Conservation (phyloP, 306 rosid genomes). For the Parietaria judaica region DNA sequence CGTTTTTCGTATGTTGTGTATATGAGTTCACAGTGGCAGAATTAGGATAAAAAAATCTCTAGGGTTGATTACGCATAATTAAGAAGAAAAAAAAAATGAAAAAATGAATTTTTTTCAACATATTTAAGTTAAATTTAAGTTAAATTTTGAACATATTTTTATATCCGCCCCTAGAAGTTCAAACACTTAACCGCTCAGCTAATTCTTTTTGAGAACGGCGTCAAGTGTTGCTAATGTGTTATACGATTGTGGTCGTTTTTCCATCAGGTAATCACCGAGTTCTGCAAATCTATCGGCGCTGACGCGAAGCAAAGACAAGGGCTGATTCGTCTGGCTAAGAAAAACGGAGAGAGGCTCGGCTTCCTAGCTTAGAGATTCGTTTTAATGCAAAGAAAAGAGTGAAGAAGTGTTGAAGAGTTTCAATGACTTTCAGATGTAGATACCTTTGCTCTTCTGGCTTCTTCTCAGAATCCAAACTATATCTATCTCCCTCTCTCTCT, state of each 20-base stretch:
- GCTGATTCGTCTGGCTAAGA: constrained; percentile 88
- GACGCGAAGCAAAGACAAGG: constrained; percentile 99
- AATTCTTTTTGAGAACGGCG: too few species aligned
- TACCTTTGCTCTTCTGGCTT: constrained; percentile 19
- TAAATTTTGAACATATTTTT: too few species aligned
- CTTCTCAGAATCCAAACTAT: constrained; percentile 33
- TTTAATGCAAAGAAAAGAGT: constrained; percentile 34
- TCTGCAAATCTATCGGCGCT: constrained; percentile 97
- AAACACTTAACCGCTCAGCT: too few species aligned
- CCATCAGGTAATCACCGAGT: constrained; percentile 80
- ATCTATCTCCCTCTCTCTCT: constrained; percentile 7
- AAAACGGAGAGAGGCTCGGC: constrained; percentile 93
- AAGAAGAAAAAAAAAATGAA: too few species aligned
- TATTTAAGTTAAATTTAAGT: too few species aligned
- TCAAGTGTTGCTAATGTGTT: background rate
- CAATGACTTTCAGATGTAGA: constrained; percentile 14
- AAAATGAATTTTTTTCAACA: too few species aligned
- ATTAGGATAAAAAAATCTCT: too few species aligned
- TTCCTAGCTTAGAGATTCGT: constrained; percentile 63
- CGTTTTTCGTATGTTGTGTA: too few species aligned
- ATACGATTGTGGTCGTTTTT: background rate
- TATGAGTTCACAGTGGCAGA: too few species aligned
- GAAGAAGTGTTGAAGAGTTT: constrained; percentile 24
- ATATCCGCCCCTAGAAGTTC: too few species aligned
- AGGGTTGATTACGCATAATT: too few species aligned